phyloP scores from a whole-genome alignment of 257 asterid species.

The Cordia subcordata region DNA sequence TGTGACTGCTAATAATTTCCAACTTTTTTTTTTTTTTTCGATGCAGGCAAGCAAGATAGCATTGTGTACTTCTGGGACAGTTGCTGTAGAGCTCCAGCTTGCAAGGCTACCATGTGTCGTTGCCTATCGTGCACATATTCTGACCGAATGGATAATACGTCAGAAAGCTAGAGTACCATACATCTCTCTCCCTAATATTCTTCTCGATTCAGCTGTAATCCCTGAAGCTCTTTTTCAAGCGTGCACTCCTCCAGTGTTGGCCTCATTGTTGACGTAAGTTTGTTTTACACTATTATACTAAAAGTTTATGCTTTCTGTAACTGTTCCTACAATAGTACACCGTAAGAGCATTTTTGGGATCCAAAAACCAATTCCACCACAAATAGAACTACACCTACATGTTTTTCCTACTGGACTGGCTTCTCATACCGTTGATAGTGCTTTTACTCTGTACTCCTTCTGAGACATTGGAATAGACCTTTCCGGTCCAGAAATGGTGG shows the following conservation, averaged over 20 bases:
- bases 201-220: slow-evolving; percentile 57
- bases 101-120: slow-evolving; percentile 90
- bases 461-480: no score
- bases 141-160: slow-evolving; percentile 77
- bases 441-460: no score
- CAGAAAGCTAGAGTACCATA: slow-evolving; percentile 74
- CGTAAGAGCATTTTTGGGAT: no score
- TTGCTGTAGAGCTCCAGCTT: slow-evolving; percentile 85
- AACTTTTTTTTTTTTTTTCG: slow-evolving; percentile 9
- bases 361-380: no score
- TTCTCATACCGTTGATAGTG: no score
- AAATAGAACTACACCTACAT: no score
- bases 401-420: no score
- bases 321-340: no score
- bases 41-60: slow-evolving; percentile 84
- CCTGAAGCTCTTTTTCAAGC: slow-evolving; percentile 84
- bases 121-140: slow-evolving; percentile 84
- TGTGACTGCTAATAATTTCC: not conserved
- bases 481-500: no score
- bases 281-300: no score
- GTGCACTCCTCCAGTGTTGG: slow-evolving; percentile 73
- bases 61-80: slow-evolving; percentile 92
- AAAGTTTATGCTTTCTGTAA: no score
- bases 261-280: slow-evolving; percentile 53
- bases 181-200: slow-evolving; percentile 86